Conservation (phyloP, 352 stramenopile species). For the Globisporangium sylvaticum region DNA sequence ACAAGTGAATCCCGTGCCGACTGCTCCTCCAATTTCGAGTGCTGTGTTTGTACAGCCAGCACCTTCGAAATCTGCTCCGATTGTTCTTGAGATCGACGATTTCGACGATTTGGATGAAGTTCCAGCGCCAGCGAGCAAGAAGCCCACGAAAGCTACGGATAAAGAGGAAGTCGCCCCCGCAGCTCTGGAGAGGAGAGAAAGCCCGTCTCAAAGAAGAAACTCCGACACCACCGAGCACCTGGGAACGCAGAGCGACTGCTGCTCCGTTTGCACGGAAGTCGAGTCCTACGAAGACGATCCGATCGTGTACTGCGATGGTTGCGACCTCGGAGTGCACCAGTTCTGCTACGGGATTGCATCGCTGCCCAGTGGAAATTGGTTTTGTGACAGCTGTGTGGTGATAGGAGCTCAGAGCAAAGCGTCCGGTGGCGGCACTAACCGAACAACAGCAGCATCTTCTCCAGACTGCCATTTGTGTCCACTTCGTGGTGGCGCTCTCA, state of each 20-base stretch:
- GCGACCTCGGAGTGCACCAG: slow-evolving; percentile 85
- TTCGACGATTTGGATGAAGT: slow-evolving; percentile 10
- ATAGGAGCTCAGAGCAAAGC: not conserved
- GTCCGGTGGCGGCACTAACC: not conserved
- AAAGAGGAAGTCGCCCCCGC: not conserved
- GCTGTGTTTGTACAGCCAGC: not conserved
- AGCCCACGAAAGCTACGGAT: not conserved
- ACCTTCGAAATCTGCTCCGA: not conserved
- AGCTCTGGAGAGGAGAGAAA: not conserved
- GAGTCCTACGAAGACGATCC: slow-evolving; percentile 86
- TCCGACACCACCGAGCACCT: not conserved
- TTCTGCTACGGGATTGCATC: slow-evolving; percentile 82
- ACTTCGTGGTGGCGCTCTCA: slow-evolving; percentile 54
- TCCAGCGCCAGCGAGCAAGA: not conserved
- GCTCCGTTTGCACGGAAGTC: slow-evolving; percentile 73
- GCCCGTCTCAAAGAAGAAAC: not conserved
- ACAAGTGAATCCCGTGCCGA: not conserved
- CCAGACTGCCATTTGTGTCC: slow-evolving; percentile 62
- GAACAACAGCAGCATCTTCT: not conserved
- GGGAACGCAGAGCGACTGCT: slow-evolving; percentile 27
- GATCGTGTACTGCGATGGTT: slow-evolving; percentile 90
- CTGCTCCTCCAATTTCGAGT: not conserved
- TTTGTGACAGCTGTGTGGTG: slow-evolving; percentile 59
- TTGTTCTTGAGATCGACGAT: slow-evolving; percentile 14
- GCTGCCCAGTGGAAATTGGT: slow-evolving; percentile 78